These are phyloP conservation scores for Geotrichum fermentans DNA, from an alignment of 1,139 yeast species.

Conservation along the genomic window DNA sequence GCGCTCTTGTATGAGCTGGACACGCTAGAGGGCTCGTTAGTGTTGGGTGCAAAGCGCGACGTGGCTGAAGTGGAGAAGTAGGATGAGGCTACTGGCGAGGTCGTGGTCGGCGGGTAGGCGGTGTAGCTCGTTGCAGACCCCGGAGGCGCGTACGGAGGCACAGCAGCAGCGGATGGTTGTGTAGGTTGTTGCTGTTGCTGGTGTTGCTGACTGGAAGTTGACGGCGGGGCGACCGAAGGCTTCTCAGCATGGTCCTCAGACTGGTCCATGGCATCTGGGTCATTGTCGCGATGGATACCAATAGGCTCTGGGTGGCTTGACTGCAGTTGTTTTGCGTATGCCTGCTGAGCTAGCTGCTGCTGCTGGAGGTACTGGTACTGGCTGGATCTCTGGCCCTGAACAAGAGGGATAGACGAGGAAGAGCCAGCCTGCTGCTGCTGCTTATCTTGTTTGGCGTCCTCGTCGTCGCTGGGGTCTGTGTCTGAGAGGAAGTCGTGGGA, in stretches of 20 bases:
- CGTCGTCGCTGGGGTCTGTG: constrained; percentile 2
- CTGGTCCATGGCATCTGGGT: background rate
- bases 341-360: constrained; percentile 26
- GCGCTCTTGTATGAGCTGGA: constrained; percentile 31
- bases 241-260: background rate
- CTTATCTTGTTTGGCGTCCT: background rate
- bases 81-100: constrained; percentile 16
- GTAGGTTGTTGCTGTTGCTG: constrained; percentile 1
- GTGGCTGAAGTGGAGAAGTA: constrained; percentile 18
- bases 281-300: constrained; percentile 20
- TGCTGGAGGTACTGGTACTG: constrained; percentile 27
- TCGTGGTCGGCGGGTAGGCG: background rate
- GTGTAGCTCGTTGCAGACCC: background rate
- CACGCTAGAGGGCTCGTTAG: constrained; percentile 34
- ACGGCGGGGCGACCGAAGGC: background rate
- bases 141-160: too few relatives aligned
- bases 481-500: constrained; percentile 6
- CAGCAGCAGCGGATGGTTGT: background rate
- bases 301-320: constrained; percentile 21
- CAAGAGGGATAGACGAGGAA: background rate
- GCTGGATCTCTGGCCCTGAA: constrained; percentile 1
- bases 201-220: constrained; percentile 2
- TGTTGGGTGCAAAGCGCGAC: constrained; percentile 30
- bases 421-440: background rate
- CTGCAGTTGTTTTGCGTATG: constrained; percentile 22